Percentiles rank a stretch among this genome's conserved stretches.
Conservation (phyloP, 176 grass and related monocot genomes). For the Thalia dealbata region DNA sequence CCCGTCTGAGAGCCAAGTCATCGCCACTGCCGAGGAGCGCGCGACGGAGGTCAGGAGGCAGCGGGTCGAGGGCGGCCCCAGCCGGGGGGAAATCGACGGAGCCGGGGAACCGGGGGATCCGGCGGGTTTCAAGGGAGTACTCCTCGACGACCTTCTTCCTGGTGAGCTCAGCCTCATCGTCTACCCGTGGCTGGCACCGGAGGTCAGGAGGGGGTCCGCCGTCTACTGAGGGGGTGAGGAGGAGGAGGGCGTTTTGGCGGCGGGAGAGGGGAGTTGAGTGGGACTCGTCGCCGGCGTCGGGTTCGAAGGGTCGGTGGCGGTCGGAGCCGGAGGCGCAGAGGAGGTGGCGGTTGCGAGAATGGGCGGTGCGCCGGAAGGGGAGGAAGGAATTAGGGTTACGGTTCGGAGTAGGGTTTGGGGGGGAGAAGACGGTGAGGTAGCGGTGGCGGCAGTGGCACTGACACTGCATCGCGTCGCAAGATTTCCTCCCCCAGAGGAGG, state of each 20-base stretch:
- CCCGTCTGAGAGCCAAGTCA: slow-evolving; percentile 40
- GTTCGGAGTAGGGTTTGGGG: neutral
- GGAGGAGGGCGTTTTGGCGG: slow-evolving; percentile 39
- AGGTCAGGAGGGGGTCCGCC: neutral
- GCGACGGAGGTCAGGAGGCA: neutral
- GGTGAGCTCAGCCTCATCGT: slow-evolving; percentile 21
- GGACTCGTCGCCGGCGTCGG: neutral
- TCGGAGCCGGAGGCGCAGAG: neutral
- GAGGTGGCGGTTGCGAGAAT: neutral
- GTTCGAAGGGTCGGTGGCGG: neutral
- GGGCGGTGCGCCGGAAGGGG: neutral
- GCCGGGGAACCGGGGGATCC: slow-evolving; percentile 58
- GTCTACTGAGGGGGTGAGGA: slow-evolving; percentile 6
- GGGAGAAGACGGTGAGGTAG: neutral
- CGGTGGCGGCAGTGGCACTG: neutral
- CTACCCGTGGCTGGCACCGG: neutral
- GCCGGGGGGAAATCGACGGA: slow-evolving; percentile 35
- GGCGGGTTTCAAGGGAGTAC: slow-evolving; percentile 49
- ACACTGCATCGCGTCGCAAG: neutral
- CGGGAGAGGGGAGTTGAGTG: slow-evolving; percentile 22
- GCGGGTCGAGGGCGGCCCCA: neutral
- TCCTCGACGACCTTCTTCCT: slow-evolving; percentile 44
- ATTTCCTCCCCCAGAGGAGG: too few relatives aligned
- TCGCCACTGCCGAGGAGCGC: slow-evolving; percentile 8
- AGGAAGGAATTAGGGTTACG: neutral